These are phyloP conservation scores for Tolypocladium tropicale DNA, from an alignment of 2,329 filamentous ascomycete species.

Conservation along the genomic window DNA sequence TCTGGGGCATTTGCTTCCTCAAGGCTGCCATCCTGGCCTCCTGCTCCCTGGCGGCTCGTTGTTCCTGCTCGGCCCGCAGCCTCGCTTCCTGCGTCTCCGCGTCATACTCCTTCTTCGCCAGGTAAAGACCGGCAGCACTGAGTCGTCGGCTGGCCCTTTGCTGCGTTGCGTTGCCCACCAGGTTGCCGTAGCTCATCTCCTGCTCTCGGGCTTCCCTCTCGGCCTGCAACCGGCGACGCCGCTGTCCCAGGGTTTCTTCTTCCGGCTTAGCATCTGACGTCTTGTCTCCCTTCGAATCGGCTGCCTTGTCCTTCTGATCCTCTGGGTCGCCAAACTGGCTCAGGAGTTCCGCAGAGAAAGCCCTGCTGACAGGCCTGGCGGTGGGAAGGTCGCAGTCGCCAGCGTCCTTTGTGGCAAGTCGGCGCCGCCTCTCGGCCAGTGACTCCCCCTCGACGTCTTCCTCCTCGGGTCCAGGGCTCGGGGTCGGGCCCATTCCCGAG, in stretches of 20 bases:
- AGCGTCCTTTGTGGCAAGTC: slow-evolving; percentile 49
- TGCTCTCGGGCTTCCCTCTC: slow-evolving; percentile 53
- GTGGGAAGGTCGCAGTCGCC: slow-evolving; percentile 34
- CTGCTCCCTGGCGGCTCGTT: slow-evolving; percentile 28
- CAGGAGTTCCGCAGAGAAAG: slow-evolving; percentile 61
- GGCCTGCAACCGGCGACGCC: slow-evolving; percentile 62
- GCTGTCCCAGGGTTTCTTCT: slow-evolving; percentile 71
- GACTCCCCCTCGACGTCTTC: slow-evolving; percentile 54
- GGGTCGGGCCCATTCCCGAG: slow-evolving; percentile 10
- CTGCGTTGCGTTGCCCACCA: slow-evolving; percentile 7
- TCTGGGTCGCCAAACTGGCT: slow-evolving; percentile 48
- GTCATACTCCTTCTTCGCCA: slow-evolving; percentile 29
- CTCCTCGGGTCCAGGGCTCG: slow-evolving; percentile 33
- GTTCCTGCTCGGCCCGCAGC: slow-evolving; percentile 25
- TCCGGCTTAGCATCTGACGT: slow-evolving; percentile 29
- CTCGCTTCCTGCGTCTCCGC: slow-evolving; percentile 31
- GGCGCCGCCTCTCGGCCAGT: slow-evolving; percentile 52
- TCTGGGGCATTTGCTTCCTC: slow-evolving; percentile 38
- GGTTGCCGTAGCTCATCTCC: slow-evolving; percentile 33
- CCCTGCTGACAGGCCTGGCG: slow-evolving; percentile 49
- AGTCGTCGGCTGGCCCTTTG: slow-evolving; percentile 22
- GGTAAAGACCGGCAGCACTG: slow-evolving; percentile 52
- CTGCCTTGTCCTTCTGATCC: slow-evolving; percentile 23
- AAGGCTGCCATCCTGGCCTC: slow-evolving; percentile 39
- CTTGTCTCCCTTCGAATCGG: slow-evolving; percentile 28